A percentile compares a stretch with the other conserved stretches of the same genome.
Evolutionary conservation across 2,329 filamentous ascomycete genomes (phyloP).

Genomic region (Fusarium hainanense): DNA sequence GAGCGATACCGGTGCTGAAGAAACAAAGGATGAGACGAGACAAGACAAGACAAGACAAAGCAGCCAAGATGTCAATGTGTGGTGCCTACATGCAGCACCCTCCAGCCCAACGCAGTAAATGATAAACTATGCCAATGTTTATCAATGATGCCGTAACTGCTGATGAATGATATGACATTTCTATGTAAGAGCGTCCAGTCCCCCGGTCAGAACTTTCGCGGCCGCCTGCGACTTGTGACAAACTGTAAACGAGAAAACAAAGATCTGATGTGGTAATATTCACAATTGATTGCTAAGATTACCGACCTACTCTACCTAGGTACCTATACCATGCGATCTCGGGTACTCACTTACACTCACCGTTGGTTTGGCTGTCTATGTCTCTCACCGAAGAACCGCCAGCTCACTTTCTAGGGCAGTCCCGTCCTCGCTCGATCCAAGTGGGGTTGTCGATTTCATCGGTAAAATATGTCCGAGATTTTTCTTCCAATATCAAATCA

Average conservation of each 20-base stretch:
- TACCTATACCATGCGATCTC: neutral
- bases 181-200: slow-evolving; percentile 25
- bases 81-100: slow-evolving; percentile 21
- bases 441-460: slow-evolving; percentile 27
- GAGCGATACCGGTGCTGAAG: slow-evolving; percentile 2
- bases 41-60: slow-evolving; percentile 11
- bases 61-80: slow-evolving; percentile 21
- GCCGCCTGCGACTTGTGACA: slow-evolving; percentile 9
- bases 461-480: slow-evolving; percentile 25
- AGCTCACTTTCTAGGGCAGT: slow-evolving; percentile 14
- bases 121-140: slow-evolving; percentile 35
- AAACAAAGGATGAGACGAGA: slow-evolving; percentile 24
- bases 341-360: slow-evolving; percentile 1
- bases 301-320: neutral
- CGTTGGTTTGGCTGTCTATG: neutral
- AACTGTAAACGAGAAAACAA: neutral
- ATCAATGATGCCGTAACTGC: slow-evolving; percentile 40
- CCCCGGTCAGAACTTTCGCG: neutral
- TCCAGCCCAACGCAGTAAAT: slow-evolving; percentile 24
- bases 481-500: slow-evolving; percentile 17
- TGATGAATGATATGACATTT: slow-evolving; percentile 37
- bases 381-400: slow-evolving; percentile 16
- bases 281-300: slow-evolving; percentile 21
- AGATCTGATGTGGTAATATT: slow-evolving; percentile 25
- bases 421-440: slow-evolving; percentile 1